Evolutionary conservation across 306 rosid genomes (phyloP).

Genomic region (Begonia fuchsioides): DNA sequence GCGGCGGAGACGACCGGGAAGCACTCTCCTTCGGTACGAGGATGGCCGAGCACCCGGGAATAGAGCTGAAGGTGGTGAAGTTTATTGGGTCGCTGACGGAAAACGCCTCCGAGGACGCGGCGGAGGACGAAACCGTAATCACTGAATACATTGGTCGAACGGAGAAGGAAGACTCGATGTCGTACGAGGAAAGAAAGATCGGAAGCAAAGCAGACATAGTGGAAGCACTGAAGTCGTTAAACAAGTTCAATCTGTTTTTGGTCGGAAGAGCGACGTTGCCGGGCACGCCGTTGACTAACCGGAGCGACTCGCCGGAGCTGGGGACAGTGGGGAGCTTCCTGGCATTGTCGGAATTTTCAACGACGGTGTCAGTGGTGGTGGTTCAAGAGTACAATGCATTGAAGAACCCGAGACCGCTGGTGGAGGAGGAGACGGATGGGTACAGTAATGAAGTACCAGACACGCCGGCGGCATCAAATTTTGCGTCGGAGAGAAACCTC

Average conservation of each 20-base stretch:
- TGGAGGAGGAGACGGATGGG: constrained; percentile 21
- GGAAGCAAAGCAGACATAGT: constrained; percentile 24
- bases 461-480: constrained; percentile 13
- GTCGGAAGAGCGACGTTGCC: constrained; percentile 44
- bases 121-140: constrained; percentile 23
- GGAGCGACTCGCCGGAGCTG: constrained; percentile 39
- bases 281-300: constrained; percentile 22
- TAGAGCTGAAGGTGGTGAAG: constrained; percentile 22
- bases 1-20: constrained; percentile 58
- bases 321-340: constrained; percentile 55
- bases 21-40: constrained; percentile 59
- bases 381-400: constrained; percentile 35
- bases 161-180: constrained; percentile 17
- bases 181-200: constrained; percentile 30
- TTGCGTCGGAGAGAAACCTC: too few relatives aligned
- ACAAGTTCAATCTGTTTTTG: constrained; percentile 25
- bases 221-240: constrained; percentile 21
- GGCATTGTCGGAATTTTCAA: constrained; percentile 35
- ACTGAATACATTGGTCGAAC: constrained; percentile 14
- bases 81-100: constrained; percentile 5
- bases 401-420: constrained; percentile 23
- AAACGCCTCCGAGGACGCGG: constrained; percentile 15
- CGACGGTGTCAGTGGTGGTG: constrained; percentile 35
- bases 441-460: constrained; percentile 15
- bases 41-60: constrained; percentile 59